Percentiles rank a stretch among this genome's conserved stretches.
Conservation (phyloP, 306 rosid species). For the Chamaecrista fasciculata region DNA sequence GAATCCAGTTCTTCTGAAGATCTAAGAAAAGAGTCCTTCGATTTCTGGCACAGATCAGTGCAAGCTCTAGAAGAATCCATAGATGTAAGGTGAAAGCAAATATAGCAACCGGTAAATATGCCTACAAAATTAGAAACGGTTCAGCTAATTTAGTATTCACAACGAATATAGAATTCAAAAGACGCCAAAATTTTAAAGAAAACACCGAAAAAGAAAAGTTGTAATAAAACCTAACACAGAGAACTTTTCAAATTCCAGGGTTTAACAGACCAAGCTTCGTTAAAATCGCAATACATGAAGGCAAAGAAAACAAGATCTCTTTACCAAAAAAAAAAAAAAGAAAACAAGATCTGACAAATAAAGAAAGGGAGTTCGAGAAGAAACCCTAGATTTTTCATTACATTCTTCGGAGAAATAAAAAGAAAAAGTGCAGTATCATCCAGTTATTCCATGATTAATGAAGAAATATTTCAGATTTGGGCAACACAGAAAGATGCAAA, state of each 20-base stretch:
- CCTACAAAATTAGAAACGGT: background rate
- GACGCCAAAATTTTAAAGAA: background rate
- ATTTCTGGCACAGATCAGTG: slow-evolving; percentile 24
- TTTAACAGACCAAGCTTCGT: background rate
- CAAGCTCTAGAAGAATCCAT: slow-evolving; percentile 52
- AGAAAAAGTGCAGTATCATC: background rate
- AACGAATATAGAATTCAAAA: background rate
- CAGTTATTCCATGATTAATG: background rate
- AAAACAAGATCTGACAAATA: background rate
- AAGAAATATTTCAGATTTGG: background rate
- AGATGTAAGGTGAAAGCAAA: background rate
- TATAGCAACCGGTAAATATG: background rate
- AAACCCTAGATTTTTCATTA: background rate
- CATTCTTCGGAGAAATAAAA: background rate
- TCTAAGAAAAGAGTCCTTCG: slow-evolving; percentile 11
- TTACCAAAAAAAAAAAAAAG: too few species aligned
- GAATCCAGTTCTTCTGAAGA: slow-evolving; percentile 17
- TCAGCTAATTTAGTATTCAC: background rate
- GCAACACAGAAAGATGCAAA: background rate
- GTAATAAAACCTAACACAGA: background rate
- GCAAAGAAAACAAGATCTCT: too few species aligned
- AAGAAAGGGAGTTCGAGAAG: background rate
- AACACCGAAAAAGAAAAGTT: background rate
- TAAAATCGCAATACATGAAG: background rate
- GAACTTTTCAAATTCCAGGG: background rate